Evolutionary conservation across 805 yeast genomes (phyloP), one percentile per base, ranked within the genome.

Genomic region (Tetrapisispora fleetii): DNA sequence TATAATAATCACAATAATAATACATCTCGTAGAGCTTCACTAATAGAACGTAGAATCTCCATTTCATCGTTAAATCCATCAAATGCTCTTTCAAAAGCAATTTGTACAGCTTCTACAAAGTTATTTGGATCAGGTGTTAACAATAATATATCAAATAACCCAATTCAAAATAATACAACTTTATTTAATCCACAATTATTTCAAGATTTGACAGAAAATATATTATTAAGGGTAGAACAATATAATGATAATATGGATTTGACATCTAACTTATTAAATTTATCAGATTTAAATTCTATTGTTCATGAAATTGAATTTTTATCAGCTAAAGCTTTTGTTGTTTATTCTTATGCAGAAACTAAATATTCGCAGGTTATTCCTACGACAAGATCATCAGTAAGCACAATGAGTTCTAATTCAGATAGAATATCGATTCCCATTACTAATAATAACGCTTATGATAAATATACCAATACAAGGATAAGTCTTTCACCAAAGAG

Each of bases 241-340:
- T 37, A 54, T 22, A 46, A 50, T 36, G 33, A 28, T 27, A 10
- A 35, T 6, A 28, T 2, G 28, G 14, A 3, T 11, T 22, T 11
- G 6, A 3, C 27, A 4, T 18, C 18, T 11, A 27, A 28, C 11
- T 24, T 28, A 36, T 4, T n/a, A 32, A 51, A 54, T 14, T 45
- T 47, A 2, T 28, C 52, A 37, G 56, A 55, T 40, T 54, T 58
- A 19, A 56, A 47, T 35, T 39, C 57, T 19, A 70, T 77, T 19
- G 64, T 75, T 7, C 55, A 60, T 27, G 71, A 74, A 48, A 70
- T 90, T 50, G 96, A 89, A 63, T 72, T 80, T 1, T 68, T 88
- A 41, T 88, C 95, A 2, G 88, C 96, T 0, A 89, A 88, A 68
- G 88, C 96, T 0, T 93, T 89, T 60, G 95, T 95, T 0, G 81